These are phyloP conservation scores for Ganoderma boninense DNA, from an alignment of 1,284 basidiomycete genomes.

Conservation along the genomic window DNA sequence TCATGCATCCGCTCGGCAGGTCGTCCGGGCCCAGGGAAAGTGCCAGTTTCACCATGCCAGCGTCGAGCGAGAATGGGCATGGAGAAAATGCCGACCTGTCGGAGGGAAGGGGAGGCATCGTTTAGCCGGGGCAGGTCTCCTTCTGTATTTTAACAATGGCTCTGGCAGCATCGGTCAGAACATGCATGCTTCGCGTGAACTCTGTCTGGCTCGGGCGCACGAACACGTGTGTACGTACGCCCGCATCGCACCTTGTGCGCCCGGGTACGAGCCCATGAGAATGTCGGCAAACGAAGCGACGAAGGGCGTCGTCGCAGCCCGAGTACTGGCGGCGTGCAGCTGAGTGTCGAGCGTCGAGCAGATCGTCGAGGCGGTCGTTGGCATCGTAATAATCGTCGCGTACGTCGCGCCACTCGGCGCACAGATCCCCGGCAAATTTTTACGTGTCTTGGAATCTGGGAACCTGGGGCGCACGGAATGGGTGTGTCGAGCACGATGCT, in stretches of 20 bases:
- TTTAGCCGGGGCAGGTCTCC: background rate
- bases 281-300: background rate
- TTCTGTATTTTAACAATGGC: background rate
- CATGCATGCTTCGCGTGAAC: background rate
- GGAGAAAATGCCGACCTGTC: constrained; percentile 7
- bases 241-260: background rate
- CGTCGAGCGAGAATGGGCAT: background rate
- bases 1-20: background rate
- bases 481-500: background rate
- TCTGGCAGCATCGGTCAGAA: constrained; percentile 1
- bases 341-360: background rate
- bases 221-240: constrained; percentile 12
- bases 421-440: constrained; percentile 23
- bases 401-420: constrained; percentile 18
- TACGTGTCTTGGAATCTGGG: constrained; percentile 20
- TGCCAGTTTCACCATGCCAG: background rate
- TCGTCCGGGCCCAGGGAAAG: background rate
- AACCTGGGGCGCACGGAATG: background rate
- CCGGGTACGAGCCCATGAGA: background rate
- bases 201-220: background rate
- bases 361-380: constrained; percentile 8
- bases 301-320: background rate
- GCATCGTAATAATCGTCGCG: constrained; percentile 11
- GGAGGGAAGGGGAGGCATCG: background rate
- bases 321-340: background rate